Percentiles rank a stretch among this genome's conserved stretches.
phyloP scores from a whole-genome alignment of 305 asterid species.

The Solanum hybrid region DNA sequence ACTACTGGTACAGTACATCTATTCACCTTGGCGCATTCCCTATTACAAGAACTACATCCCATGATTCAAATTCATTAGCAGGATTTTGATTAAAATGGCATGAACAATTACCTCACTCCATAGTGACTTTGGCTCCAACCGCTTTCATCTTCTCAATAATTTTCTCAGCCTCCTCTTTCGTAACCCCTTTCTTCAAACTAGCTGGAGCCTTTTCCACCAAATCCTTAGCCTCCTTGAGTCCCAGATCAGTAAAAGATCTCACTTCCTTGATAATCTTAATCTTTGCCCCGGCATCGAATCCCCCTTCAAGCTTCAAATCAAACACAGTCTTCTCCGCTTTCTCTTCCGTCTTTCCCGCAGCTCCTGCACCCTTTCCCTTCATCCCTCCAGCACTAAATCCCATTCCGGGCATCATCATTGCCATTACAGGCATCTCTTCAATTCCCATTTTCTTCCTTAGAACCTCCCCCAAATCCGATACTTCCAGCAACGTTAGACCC shows the following conservation, averaged over 20 bases:
- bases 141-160: slow-evolving; percentile 76
- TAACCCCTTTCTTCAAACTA: slow-evolving; percentile 86
- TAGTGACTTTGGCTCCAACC: slow-evolving; percentile 65
- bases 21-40: background rate
- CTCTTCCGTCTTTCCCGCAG: slow-evolving; percentile 44
- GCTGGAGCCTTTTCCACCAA: slow-evolving; percentile 95
- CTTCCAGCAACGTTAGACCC: slow-evolving; percentile 60
- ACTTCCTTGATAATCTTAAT: slow-evolving; percentile 97
- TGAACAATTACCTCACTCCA: slow-evolving; percentile 63
- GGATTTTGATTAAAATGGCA: background rate
- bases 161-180: slow-evolving; percentile 76
- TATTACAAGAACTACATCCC: background rate
- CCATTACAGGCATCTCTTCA: slow-evolving; percentile 86
- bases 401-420: slow-evolving; percentile 90
- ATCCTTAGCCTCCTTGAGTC: slow-evolving; percentile 95
- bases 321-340: slow-evolving; percentile 81
- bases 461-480: slow-evolving; percentile 59
- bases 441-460: slow-evolving; percentile 58
- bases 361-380: slow-evolving; percentile 41
- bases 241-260: slow-evolving; percentile 72
- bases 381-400: slow-evolving; percentile 47
- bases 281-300: slow-evolving; percentile 60
- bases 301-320: slow-evolving; percentile 91
- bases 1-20: background rate
- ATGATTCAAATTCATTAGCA: background rate